Base-by-base conservation (phyloP, 1,284 basidiomycete species). In the Trichosporon sp. region DNA sequence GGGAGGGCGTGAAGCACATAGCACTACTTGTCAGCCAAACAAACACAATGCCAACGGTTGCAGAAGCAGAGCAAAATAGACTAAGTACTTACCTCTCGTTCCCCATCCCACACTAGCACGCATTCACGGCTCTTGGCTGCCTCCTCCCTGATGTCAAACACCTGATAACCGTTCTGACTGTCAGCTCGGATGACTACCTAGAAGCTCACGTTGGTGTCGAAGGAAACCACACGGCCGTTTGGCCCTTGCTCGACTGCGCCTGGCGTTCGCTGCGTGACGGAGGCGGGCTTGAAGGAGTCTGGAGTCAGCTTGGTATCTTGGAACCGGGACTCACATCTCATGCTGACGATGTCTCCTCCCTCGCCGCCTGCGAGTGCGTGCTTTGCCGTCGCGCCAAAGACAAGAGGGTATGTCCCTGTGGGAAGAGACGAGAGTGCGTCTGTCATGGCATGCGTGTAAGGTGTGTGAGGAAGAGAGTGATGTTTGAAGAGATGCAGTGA, bases 201-300 rank as follows among this genome's bases (percentile, higher is more conserved):
- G 34, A 11, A 0, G 34, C 59, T 56, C 46, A 64, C 56, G 4
- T 37, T 14, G n/a, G 29, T 16, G 49, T 59, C 68, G 23, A 58
- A 65, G 11, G 46, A 49, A 3, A 67, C 56, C 4, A 61, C 52
- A 2, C 61, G 59, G 0, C 46, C 56, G 27, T 40, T 19, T 33
- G 67, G 49, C 27, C 67, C 70, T 5, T 56, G 59, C 16, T 72
- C 58, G n/a, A 73, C 66, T 6, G 58, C 46, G 4, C 73, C 74
- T 1, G 70, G 66, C 9, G 72, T 73, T 4, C 67, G 60, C 3
- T 63, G 37, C 0, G 66, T 68, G 31, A 79, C 70, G 3, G 74
- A 76, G 2, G 68, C 73, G 5, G 77, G 77, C 63, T 79, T 79
- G 74, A 79, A 79, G 11, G 65, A 59, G 62, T 78, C 77, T 78